Conservation (phyloP, 176 grass and related monocot genomes). For the Triticum urartu region DNA sequence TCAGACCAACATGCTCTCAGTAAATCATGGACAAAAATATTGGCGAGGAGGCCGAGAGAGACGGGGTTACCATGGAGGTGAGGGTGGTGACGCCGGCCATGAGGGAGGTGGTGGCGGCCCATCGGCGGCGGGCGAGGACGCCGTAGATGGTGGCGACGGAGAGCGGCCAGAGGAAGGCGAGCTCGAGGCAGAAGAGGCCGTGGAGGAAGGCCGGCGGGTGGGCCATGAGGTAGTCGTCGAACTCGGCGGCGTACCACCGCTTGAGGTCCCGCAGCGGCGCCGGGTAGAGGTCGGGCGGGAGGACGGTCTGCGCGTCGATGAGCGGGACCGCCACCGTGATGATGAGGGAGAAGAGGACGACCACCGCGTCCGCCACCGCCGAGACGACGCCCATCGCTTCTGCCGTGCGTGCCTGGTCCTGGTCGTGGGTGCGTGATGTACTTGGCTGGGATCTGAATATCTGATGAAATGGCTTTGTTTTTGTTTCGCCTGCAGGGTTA, state of each 20-base stretch:
- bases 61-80: constrained; percentile 65
- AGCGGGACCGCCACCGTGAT: constrained; percentile 53
- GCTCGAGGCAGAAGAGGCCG: constrained; percentile 61
- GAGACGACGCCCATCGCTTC: constrained; percentile 52
- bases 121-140: constrained; percentile 54
- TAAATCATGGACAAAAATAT: not conserved
- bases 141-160: constrained; percentile 68
- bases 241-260: constrained; percentile 57
- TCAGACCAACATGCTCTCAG: not conserved
- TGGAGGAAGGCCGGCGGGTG: constrained; percentile 57
- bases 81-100: constrained; percentile 64
- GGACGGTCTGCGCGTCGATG: constrained; percentile 56
- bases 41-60: not conserved
- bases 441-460: not conserved
- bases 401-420: not conserved
- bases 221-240: constrained; percentile 67
- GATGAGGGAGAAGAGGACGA: constrained; percentile 56
- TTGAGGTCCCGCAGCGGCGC: constrained; percentile 51
- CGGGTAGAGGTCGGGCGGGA: constrained; percentile 42
- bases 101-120: constrained; percentile 73
- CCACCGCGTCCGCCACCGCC: constrained; percentile 31
- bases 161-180: constrained; percentile 81
- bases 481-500: not conserved
- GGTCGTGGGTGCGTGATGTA: not conserved
- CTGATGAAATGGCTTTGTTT: not conserved